Base-by-base conservation (phyloP, 2,329 filamentous ascomycete genomes). In the Apiospora malaysiana region DNA sequence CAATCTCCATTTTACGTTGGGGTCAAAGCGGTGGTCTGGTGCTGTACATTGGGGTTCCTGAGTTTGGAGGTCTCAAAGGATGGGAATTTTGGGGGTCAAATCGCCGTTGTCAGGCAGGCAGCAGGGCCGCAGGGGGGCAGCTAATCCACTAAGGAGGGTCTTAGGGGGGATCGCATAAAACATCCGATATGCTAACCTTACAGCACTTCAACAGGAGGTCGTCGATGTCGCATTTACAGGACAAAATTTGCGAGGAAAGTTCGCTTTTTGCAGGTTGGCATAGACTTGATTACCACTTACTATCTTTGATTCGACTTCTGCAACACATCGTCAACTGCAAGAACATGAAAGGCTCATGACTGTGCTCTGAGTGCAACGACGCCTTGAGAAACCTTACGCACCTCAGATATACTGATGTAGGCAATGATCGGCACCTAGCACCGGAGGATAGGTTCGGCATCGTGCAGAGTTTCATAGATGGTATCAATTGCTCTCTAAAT, bases 401-500 rank as follows among this genome's bases (percentile, higher is more conserved):
- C 51, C 27, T 59, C 14, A 7, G 14, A 2, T 21, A 56, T 51
- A 27, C 49, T 25, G 14, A 37, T 59, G 49, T n/a, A 21, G 51
- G 27, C 18, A 37, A 27, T 59, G 51, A 37, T 37, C 51, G 16
- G 51, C 51, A 16, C n/a, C 23, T 14, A 10, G 9, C 56, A n/a
- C 37, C 27, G 14, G 9, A 40, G 14, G 21, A 40, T 32, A 63
- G 14, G 18, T 63, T n/a, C 32, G 21, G 21, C 32, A 63, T 40
- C 18, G 6, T 63, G 12, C 21, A 40, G 32, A 21, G 37, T 32
- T 23, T 63, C 27, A 63, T 63, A 63, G 56, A 63, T 63, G 56
- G 56, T 63, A 63, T 63, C 56, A 63, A 63, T 63, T 63, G 32
- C 56, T 63, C 56, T 63, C 32, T 63, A 63, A 63, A 63, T 63